Evolutionary conservation across 257 asterid species (phyloP), one percentile per base, ranked within the genome.

Genomic region (Fraxinus cuspidata): DNA sequence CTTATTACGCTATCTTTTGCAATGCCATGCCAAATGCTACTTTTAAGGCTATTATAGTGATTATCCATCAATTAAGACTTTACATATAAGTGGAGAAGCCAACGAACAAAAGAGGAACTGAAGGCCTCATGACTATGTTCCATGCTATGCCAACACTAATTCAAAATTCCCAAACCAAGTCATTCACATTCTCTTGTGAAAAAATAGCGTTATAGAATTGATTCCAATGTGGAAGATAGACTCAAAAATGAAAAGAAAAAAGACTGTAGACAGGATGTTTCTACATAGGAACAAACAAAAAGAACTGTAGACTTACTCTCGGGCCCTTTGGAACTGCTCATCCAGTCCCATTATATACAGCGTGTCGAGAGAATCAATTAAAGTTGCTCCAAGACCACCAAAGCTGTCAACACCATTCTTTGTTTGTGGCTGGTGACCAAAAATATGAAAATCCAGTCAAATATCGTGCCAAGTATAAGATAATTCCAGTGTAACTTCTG

Each of bases 341-440:
- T 96, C 92, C 85, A 96, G 80, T 79, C 99, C 99, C 99, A 96
- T 93, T 78, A 96, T 93, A 84, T 92, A 93, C 73, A 96, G 81
- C 12, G 99, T 96, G 86, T 93, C 99, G 35, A 96, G 98, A 81
- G 97, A 83, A 89, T 96, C 99, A 79, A 96, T 85, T 74, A 96
- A 75, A 75, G 99, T 96, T 66, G 99, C 99, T 84, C 99, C 99
- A 83, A 96, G 98, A 70, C 98, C 99, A 81, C 99, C 99, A 74
- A 96, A 96, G 94, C 98, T 96, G 83, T 96, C 90, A 78, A 96
- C 90, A 13, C 99, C 98, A 71, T 78, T 90, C 86, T 87, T 88
- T 28, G 99, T 72, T 74, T 92, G 97, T 72, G 99, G 99, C 98
- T 96, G 90, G 78, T 72, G 82, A 84, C 80, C 72, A 77, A 85